phyloP scores from a whole-genome alignment of 2,329 filamentous ascomycete genomes.

The Cercospora beticola region DNA sequence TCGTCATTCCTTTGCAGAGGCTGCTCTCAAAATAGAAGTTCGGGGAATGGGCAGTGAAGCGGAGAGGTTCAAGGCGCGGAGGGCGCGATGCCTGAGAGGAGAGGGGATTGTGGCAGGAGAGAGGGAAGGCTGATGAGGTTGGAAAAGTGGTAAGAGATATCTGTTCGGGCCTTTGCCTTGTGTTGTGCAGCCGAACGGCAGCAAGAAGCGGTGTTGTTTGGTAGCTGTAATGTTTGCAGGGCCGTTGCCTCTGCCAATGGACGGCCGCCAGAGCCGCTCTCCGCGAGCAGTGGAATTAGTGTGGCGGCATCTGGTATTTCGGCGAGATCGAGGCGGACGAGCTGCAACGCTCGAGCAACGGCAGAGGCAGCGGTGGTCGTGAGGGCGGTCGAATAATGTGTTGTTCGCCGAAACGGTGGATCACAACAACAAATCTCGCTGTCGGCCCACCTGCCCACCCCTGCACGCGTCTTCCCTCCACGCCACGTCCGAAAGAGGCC shows the following conservation, averaged over 20 bases:
- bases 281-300: background rate
- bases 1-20: background rate
- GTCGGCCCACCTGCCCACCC: background rate
- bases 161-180: slow-evolving; percentile 15
- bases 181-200: background rate
- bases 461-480: background rate
- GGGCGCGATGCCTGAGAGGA: slow-evolving; percentile 12
- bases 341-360: background rate
- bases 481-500: background rate
- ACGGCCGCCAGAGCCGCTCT: background rate
- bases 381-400: background rate
- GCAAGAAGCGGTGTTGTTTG: slow-evolving; percentile 4
- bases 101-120: slow-evolving; percentile 7
- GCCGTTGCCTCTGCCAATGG: slow-evolving; percentile 9
- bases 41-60: slow-evolving; percentile 1
- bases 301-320: background rate
- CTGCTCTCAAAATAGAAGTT: slow-evolving; percentile 12
- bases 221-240: slow-evolving; percentile 8
- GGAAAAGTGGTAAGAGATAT: slow-evolving; percentile 21
- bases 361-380: background rate
- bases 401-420: background rate
- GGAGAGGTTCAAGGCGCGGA: background rate
- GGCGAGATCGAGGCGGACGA: background rate
- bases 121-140: slow-evolving; percentile 10
- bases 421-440: slow-evolving; percentile 2